Evolutionary conservation across 495 filamentous ascomycete genomes (phyloP), one percentile per base, ranked within the genome.

Genomic region (Xylaria nigripes): DNA sequence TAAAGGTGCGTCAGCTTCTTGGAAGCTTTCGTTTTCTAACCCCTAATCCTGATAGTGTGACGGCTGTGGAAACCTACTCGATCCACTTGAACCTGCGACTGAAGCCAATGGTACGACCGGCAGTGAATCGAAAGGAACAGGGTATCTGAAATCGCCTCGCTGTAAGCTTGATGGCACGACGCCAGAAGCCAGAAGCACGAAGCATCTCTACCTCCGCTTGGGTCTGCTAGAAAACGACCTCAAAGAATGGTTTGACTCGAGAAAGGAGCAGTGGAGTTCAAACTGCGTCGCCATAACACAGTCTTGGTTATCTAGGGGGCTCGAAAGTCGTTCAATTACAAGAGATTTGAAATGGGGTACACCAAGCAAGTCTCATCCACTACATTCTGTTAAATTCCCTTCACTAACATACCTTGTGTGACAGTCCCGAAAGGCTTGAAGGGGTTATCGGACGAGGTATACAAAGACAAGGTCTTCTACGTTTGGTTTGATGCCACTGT

Each of bases 401-500:
- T 36, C 6, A 46, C 51, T 53, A 53, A 53, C 51, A 15, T 38
- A n/a, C n/a, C n/a, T 18, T 23, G 7, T 34, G 16, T 1, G 0
- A 54, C 18, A 55, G 53, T 55, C 36, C 53, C 53, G 1, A 55
- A 48, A 19, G 45, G 52, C 2, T 45, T 48, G 5, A 24, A 43
- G 9, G 53, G 53, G 8, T 78, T 89, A 13, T 85, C 87, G 21
- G 61, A 78, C 8, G 68, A 70, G 15, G 81, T 76, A 9, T 92
- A 84, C 45, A 84, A 85, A 52, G 76, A 86, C 52, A 94, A 94
- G 76, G 90, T 95, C 54, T 78, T 97, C 56, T 98, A 98, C 60
- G 90, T 95, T 36, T 98, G 93, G 93, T 98, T 98, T 61, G 93
- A 98, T 69, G 93, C 93, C 34, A 95, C 90, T 69, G 61, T 53